Base-by-base conservation (phyloP, 768 basidiomycete genomes). In the Filobasidium wieringae region DNA sequence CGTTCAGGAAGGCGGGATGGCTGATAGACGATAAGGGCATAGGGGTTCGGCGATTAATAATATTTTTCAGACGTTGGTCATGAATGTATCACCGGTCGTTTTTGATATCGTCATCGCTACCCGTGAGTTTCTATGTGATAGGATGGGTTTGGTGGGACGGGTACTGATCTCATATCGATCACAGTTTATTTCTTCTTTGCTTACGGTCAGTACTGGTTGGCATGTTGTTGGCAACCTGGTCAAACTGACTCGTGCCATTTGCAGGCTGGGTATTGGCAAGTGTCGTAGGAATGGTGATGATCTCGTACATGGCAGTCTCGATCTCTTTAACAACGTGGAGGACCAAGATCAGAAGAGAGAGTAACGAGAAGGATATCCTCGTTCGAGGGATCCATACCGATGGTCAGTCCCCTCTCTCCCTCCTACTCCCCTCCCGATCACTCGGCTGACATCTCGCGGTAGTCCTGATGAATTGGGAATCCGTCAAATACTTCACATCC, bases 341-440 rank as follows among this genome's bases (percentile, higher is more conserved):
- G 15, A 87, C 86, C 5, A 80, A 80, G 63, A 70, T 87, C n/a
- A 79, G 87, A 53, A 79, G 86, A 27, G 74, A 80, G 66, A 88
- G 88, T 84, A 86, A 86, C 66, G 86, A 90, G 39, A 80, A 81
- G 56, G 87, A 90, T 74, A 72, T 84, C n/a, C 73, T 84, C 26
- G 88, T 84, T 24, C 81, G 88, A 36, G 86, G 85, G 8, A 90
- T 90, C 53, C 84, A 87, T 63, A 84, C 86, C 4, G 88, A 90
- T 66, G 83, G 51, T 53, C 6, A 36, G 51, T 36, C 8, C 19
- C 27, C 17, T 27, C 17, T 12, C 11, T 30, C 15, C 24, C 15
- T 9, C 11, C 24, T 9, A 9, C 9, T 14, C 11, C 11, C 36
- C n/a, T 37, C n/a, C 11, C 36, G n/a, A 9, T 37, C 11, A 37